These are phyloP conservation scores for Carex pumila DNA, from an alignment of 176 grass and related monocot species.

Conservation along the genomic window DNA sequence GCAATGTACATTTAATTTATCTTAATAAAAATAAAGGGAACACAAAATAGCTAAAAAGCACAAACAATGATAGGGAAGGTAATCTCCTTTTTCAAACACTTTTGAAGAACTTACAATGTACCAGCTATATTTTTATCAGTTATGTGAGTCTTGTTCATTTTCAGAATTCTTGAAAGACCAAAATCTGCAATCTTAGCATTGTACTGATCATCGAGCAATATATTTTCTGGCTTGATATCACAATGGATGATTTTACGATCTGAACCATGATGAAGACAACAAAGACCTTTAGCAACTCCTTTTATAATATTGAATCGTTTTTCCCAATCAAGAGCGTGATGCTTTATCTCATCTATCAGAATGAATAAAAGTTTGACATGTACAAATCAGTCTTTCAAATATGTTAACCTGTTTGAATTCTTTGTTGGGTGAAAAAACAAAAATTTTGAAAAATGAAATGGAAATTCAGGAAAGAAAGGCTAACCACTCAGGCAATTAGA, in stretches of 20 bases:
- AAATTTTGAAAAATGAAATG: background rate
- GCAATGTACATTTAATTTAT: background rate
- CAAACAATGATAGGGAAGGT: background rate
- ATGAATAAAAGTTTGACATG: background rate
- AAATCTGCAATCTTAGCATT: conserved; percentile 34
- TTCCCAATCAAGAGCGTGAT: conserved; percentile 7
- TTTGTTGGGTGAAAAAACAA: background rate
- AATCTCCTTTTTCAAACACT: background rate
- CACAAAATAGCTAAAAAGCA: background rate
- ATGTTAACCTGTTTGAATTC: background rate
- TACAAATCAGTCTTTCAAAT: background rate
- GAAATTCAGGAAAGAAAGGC: background rate
- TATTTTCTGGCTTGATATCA: conserved; percentile 34
- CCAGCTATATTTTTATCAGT: conserved; percentile 16
- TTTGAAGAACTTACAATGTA: conserved; percentile 18
- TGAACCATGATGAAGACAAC: conserved; percentile 20
- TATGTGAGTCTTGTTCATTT: conserved; percentile 15
- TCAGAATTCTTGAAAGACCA: conserved; percentile 22
- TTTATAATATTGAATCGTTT: conserved; percentile 23
- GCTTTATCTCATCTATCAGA: background rate
- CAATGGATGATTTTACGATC: conserved; percentile 24
- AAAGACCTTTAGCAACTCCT: conserved; percentile 27
- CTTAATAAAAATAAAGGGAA: background rate
- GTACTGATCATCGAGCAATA: conserved; percentile 19
- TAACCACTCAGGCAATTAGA: background rate